Evolutionary conservation across 371 early-diverging fungal species (phyloP).

Genomic region (Apophysomyces variabilis): DNA sequence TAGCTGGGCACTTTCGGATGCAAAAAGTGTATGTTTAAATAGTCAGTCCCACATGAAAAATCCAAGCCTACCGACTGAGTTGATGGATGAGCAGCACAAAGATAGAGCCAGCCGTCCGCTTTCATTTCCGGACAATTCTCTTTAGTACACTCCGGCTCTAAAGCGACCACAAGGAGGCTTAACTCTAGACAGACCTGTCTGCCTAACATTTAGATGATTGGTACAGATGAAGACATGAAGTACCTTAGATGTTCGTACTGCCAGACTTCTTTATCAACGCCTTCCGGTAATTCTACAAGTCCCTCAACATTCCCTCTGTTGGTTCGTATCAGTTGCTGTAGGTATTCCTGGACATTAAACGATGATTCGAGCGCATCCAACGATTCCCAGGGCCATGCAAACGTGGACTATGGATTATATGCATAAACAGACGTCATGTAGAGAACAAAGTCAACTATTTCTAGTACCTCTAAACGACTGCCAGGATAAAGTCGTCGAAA

Average conservation of each 20-base stretch:
- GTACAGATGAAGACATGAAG: conserved; percentile 34
- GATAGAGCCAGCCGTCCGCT: conserved; percentile 89
- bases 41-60: background rate
- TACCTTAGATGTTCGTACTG: conserved; percentile 90
- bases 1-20: conserved; percentile 79
- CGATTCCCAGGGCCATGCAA: conserved; percentile 59
- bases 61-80: conserved; percentile 70
- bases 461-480: conserved; percentile 41
- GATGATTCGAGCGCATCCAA: conserved; percentile 75
- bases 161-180: conserved; percentile 72
- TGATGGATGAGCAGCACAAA: conserved; percentile 90
- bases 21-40: background rate
- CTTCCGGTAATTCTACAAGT: conserved; percentile 70
- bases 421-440: background rate
- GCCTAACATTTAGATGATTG: conserved; percentile 13
- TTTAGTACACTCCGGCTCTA: conserved; percentile 80
- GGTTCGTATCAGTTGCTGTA: conserved; percentile 77
- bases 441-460: conserved; percentile 3
- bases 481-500: conserved; percentile 46
- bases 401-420: conserved; percentile 45
- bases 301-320: conserved; percentile 67
- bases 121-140: conserved; percentile 92
- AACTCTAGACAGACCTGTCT: conserved; percentile 86
- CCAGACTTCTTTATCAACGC: conserved; percentile 79
- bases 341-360: conserved; percentile 80